Evolutionary conservation across 2,329 filamentous ascomycete species (phyloP).

Genomic region (Fusarium domesticum): DNA sequence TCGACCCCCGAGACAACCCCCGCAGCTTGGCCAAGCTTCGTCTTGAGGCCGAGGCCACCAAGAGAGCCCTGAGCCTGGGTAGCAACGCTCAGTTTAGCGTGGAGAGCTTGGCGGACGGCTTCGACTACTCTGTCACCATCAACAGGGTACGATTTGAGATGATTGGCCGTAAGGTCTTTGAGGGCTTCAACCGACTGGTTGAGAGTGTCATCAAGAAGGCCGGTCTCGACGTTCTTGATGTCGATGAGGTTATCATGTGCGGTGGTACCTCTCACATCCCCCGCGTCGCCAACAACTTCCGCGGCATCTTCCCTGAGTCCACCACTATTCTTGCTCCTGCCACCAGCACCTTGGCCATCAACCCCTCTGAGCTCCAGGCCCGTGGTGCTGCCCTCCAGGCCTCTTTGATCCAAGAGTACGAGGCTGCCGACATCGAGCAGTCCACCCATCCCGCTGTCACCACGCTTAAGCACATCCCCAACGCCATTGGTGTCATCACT

Average conservation of each 20-base stretch:
- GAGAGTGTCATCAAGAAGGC: constrained; percentile 88
- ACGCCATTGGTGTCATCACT: constrained; percentile 83
- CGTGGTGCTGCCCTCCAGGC: constrained; percentile 95
- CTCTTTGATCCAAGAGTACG: constrained; percentile 90
- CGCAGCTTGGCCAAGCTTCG: constrained; percentile 88
- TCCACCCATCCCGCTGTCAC: constrained; percentile 94
- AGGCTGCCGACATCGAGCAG: constrained; percentile 89
- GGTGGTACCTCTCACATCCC: constrained; percentile 93
- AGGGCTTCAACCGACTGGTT: constrained; percentile 81
- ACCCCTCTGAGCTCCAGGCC: constrained; percentile 86
- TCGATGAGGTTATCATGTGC: constrained; percentile 91
- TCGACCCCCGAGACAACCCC: constrained; percentile 78
- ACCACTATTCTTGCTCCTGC: constrained; percentile 80
- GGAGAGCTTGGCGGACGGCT: constrained; percentile 82
- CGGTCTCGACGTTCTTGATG: constrained; percentile 83
- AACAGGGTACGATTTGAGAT: constrained; percentile 94
- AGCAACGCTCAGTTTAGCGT: constrained; percentile 88
- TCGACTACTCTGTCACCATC: constrained; percentile 88
- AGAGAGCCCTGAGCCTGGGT: constrained; percentile 87
- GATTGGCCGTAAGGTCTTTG: constrained; percentile 79
- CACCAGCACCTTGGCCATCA: constrained; percentile 74
- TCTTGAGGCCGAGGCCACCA: constrained; percentile 84
- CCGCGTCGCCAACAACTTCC: constrained; percentile 80
- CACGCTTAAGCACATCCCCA: constrained; percentile 83
- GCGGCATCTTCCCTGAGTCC: constrained; percentile 73